Evolutionary conservation across 768 basidiomycete genomes (phyloP).

Genomic region (Dioszegia crocea): DNA sequence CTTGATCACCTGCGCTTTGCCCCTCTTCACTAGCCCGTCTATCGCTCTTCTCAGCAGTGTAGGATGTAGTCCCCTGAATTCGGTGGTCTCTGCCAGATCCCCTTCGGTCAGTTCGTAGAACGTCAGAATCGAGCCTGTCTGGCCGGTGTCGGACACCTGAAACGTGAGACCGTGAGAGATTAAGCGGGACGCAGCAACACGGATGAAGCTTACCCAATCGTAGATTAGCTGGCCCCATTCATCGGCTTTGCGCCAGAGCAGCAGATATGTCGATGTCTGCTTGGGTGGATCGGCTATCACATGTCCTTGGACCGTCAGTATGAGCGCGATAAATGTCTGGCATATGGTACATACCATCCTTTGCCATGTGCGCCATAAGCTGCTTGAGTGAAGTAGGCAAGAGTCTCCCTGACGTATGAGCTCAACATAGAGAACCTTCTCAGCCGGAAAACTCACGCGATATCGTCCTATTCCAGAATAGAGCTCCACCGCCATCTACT

Average conservation of each 20-base stretch:
- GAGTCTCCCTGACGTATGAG: slow-evolving; percentile 35
- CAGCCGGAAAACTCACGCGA: slow-evolving; percentile 36
- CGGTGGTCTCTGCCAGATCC: slow-evolving; percentile 48
- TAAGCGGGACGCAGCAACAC: background rate
- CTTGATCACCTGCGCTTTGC: slow-evolving; percentile 52
- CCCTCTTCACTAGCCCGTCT: slow-evolving; percentile 49
- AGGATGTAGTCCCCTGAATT: slow-evolving; percentile 50
- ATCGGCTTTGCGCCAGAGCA: slow-evolving; percentile 52
- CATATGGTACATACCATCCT: slow-evolving; percentile 31
- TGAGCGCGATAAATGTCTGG: background rate
- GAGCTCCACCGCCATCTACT: slow-evolving; percentile 29
- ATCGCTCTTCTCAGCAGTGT: slow-evolving; percentile 48
- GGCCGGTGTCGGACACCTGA: slow-evolving; percentile 50
- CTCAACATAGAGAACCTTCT: too few species aligned
- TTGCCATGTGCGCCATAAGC: slow-evolving; percentile 38
- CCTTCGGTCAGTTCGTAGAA: slow-evolving; percentile 53
- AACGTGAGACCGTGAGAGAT: too few species aligned
- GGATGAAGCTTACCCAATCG: slow-evolving; percentile 48
- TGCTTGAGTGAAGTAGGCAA: slow-evolving; percentile 28
- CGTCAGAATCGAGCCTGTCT: slow-evolving; percentile 51
- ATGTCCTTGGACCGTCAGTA: slow-evolving; percentile 23
- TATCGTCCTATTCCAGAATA: slow-evolving; percentile 46
- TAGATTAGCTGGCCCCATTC: slow-evolving; percentile 52
- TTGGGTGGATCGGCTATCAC: slow-evolving; percentile 43
- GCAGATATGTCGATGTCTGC: slow-evolving; percentile 40